A percentile compares a stretch with the other conserved stretches of the same genome.
Evolutionary conservation across 768 basidiomycete species (phyloP).

Genomic region (Rhizopogon sp.): DNA sequence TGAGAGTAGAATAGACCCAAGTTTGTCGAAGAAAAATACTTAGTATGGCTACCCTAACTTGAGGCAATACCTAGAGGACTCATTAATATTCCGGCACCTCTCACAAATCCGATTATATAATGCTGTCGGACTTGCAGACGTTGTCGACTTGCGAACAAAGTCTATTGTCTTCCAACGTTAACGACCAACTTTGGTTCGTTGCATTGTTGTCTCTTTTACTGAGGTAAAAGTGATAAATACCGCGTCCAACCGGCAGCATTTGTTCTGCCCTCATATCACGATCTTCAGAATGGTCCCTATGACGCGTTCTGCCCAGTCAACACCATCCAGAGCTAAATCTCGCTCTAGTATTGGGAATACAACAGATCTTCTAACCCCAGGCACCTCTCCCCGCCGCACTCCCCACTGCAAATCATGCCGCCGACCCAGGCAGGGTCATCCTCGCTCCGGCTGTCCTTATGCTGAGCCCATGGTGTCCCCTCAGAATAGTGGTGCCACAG

Average conservation of each 20-base stretch:
- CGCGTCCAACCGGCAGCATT: no score
- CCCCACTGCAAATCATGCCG: slow-evolving; percentile 54
- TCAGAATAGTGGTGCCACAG: slow-evolving; percentile 7
- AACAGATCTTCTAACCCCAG: slow-evolving; percentile 16
- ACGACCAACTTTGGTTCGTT: not conserved
- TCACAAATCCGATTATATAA: no score
- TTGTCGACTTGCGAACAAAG: not conserved
- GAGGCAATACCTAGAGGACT: no score
- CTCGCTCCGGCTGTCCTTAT: slow-evolving; percentile 57
- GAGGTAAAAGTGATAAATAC: not conserved
- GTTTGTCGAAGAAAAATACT: no score
- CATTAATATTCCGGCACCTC: no score
- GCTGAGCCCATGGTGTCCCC: slow-evolving; percentile 25
- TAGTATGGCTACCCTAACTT: no score
- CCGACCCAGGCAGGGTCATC: slow-evolving; percentile 52
- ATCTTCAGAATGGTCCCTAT: slow-evolving; percentile 13
- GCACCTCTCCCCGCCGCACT: slow-evolving; percentile 41
- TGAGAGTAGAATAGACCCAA: no score
- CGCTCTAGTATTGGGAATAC: slow-evolving; percentile 6
- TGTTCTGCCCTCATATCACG: not conserved
- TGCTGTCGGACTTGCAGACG: no score
- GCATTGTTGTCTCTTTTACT: not conserved
- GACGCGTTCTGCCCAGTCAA: slow-evolving; percentile 27
- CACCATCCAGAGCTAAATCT: slow-evolving; percentile 15
- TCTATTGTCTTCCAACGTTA: not conserved